Base-by-base conservation (phyloP, 208 protist genomes). In the Leishmania major region DNA sequence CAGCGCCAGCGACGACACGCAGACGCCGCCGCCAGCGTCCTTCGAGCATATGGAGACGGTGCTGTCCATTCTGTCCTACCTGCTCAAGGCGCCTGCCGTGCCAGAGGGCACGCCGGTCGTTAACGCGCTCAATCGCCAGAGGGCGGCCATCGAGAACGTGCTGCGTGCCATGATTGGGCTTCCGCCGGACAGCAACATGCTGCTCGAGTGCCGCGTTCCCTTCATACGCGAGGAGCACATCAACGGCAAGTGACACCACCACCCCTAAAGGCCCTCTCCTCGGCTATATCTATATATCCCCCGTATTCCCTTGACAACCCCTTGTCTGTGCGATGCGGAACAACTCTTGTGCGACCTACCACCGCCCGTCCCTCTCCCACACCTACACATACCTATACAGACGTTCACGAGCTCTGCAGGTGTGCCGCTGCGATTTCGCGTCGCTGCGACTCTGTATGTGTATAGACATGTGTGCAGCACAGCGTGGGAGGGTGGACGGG, bases 111-210 rank as follows among this genome's bases (percentile, higher is more conserved):
- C 97, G 49, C 99, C 98, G n/a, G 96, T 99, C 45, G 92, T 99
- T 37, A 99, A 99, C 90, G 94, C 99, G 47, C 91, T 99, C 19
- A 99, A 98, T 86, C 96, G 98, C 69, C 99, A 99, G 93, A 94
- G 97, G 82, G 78, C 87, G 57, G 89, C 88, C 67, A 95, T 99
- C 73, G 97, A 99, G 59, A 99, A 99, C 88, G 81, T 99, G 37
- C 88, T 99, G 31, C 90, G 97, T 47, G 99, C 98, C 43, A 95
- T 98, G 84, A 87, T 99, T 67, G 99, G 98, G 75, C 90, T 99
- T 11, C 93, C 92, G 49, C 90, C 98, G 31, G 94, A 99, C 73
- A 99, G 97, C 89, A 92, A 99, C 87, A 99, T 99, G 97, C 79
- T 97, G 64, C 93, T 99, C n/a, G 98, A 99, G 89, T 92, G 98